phyloP scores from a whole-genome alignment of 768 basidiomycete species.

The Sporobolomyces pararoseus region DNA sequence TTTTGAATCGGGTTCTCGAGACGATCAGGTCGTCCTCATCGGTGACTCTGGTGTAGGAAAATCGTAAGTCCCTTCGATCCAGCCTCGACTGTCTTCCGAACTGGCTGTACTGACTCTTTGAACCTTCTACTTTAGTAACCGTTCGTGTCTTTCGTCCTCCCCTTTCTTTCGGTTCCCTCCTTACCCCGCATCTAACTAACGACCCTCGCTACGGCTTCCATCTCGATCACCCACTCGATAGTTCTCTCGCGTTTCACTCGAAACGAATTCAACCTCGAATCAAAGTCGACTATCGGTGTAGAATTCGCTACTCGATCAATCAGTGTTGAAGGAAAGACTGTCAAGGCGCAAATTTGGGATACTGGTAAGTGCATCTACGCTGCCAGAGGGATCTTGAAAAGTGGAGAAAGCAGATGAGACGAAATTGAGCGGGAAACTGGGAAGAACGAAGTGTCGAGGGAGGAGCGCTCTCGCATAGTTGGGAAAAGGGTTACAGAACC shows the following conservation, averaged over 20 bases:
- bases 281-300: constrained; percentile 96
- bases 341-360: constrained; percentile 99
- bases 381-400: background rate
- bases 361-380: constrained; percentile 61
- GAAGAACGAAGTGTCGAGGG: too few species aligned
- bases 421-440: too few species aligned
- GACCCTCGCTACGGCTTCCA: too few species aligned
- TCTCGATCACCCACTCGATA: constrained; percentile 49
- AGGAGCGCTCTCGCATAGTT: too few species aligned
- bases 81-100: too few species aligned
- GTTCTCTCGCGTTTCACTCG: constrained; percentile 99
- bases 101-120: too few species aligned
- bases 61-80: constrained; percentile 65
- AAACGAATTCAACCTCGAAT: constrained; percentile 98
- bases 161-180: background rate
- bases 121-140: constrained; percentile 54
- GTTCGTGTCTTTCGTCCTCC: constrained; percentile 53
- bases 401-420: background rate
- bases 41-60: constrained; percentile 99
- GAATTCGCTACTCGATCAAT: constrained; percentile 96
- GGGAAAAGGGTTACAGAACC: too few species aligned
- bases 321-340: constrained; percentile 89
- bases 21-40: constrained; percentile 83
- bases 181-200: background rate
- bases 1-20: background rate